Base-by-base conservation (phyloP, 1,284 basidiomycete genomes). In the Cronartium ribicola region DNA sequence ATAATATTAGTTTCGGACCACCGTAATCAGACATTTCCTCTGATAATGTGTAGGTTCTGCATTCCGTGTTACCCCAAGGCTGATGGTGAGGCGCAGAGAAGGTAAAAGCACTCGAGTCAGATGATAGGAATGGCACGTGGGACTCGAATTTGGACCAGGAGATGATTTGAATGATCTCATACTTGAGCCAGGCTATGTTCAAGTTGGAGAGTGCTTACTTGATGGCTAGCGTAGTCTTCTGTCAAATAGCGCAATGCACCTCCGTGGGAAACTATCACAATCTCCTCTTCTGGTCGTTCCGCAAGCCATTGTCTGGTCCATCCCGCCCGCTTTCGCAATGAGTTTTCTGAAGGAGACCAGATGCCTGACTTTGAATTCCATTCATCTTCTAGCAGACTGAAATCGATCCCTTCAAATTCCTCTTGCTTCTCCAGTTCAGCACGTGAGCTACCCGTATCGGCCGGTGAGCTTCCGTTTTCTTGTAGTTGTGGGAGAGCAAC, bases 311-410 rank as follows among this genome's bases (percentile, higher is more conserved):
- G 44, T 5, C 70, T 46, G 44, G 63, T 72, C 70, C 70, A 72
- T 20, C 61, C 62, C 17, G 70, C 70, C 40, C 70, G 63, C 11
- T 29, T 39, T 66, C 43, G 65, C 46, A 72, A 57, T 20, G 70
- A 55, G 5, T 66, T 20, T 6, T 63, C 37, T 29, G 65, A 62
- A 43, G 70, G 41, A 17, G 70, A 55, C 70, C 70, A 72, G 48
- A 72, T 51, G 36, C 70, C 70, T 14, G 70, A 64, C 43, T 72
- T 72, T 6, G 70, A 72, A 41, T 72, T 72, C 70, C 70, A 72
- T 14, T 36, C 44, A 8, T 72, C 51, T n/a, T 13, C 70, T 37
- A 72, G 40, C 43, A 61, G 36, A 5, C 70, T 36, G 40, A 72
- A 72, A 48, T 72, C 63, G 37, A 72, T 72, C 11, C 63, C 70